phyloP scores from a whole-genome alignment of 2,329 filamentous ascomycete species.

The Colletotrichum tamarilloi region DNA sequence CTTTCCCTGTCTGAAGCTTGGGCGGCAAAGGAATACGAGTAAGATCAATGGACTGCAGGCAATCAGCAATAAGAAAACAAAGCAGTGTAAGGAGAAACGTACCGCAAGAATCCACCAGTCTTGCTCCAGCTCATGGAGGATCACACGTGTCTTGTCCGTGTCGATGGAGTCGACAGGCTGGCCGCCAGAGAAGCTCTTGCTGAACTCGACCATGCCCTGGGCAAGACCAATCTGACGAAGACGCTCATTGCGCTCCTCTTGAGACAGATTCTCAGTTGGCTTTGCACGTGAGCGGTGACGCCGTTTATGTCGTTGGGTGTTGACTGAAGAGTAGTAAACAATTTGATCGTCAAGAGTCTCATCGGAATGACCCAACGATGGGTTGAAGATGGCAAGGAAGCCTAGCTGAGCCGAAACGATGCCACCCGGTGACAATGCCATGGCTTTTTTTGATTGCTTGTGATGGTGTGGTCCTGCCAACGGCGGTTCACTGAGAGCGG shows the following conservation, averaged over 20 bases:
- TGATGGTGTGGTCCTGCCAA: background rate
- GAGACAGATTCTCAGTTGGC: conserved; percentile 57
- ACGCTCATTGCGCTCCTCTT: conserved; percentile 84
- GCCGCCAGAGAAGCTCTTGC: conserved; percentile 84
- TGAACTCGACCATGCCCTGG: conserved; percentile 96
- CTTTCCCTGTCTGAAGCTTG: conserved; percentile 55
- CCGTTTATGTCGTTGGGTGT: conserved; percentile 51
- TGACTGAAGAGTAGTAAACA: conserved; percentile 86
- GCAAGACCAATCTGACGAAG: conserved; percentile 94
- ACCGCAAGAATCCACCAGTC: conserved; percentile 98
- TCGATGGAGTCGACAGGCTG: conserved; percentile 86
- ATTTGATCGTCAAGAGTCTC: conserved; percentile 80
- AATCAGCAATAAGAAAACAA: background rate
- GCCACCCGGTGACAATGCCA: conserved; percentile 34
- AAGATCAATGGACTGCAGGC: conserved; percentile 78
- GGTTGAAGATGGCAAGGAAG: conserved; percentile 96
- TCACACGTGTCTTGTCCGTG: conserved; percentile 86
- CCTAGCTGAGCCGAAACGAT: conserved; percentile 84
- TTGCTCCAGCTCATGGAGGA: conserved; percentile 87
- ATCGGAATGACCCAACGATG: conserved; percentile 73
- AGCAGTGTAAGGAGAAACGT: conserved; percentile 48
- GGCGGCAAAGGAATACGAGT: conserved; percentile 76
- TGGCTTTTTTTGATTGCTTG: background rate
- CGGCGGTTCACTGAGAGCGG: conserved; percentile 5
- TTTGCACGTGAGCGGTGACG: conserved; percentile 55